Evolutionary conservation across 2,329 filamentous ascomycete genomes (phyloP).

Genomic region (Alternaria burnsii): DNA sequence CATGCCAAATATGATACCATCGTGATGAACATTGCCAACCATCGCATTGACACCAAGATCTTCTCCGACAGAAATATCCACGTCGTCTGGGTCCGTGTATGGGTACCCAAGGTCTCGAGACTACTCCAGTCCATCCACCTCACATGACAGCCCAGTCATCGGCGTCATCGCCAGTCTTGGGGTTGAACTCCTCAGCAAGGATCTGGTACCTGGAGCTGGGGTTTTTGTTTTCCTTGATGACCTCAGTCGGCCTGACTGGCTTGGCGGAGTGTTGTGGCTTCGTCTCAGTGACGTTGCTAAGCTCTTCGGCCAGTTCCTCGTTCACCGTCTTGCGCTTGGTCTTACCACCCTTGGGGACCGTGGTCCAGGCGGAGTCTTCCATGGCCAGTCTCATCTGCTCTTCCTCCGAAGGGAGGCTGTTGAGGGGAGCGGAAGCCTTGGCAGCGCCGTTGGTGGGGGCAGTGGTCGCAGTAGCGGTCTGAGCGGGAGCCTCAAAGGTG

Average conservation of each 20-base stretch:
- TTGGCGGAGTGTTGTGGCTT: slow-evolving; percentile 30
- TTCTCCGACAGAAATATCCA: slow-evolving; percentile 2
- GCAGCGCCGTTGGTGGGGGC: slow-evolving; percentile 51
- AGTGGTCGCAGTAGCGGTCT: slow-evolving; percentile 49
- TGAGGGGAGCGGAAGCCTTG: slow-evolving; percentile 54
- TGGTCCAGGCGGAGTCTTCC: slow-evolving; percentile 65
- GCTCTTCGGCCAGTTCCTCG: slow-evolving; percentile 55
- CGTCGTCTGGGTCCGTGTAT: not conserved
- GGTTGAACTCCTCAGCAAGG: slow-evolving; percentile 37
- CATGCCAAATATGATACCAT: slow-evolving; percentile 3
- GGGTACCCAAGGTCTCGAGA: not conserved
- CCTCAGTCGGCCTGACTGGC: slow-evolving; percentile 33
- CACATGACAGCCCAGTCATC: slow-evolving; percentile 55
- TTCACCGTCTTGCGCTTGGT: slow-evolving; percentile 60
- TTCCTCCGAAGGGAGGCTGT: slow-evolving; percentile 65
- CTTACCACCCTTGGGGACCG: slow-evolving; percentile 65
- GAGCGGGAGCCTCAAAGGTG: slow-evolving; percentile 59
- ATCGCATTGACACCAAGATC: slow-evolving; percentile 7
- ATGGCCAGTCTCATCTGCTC: slow-evolving; percentile 65
- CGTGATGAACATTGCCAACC: slow-evolving; percentile 1
- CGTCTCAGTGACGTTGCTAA: slow-evolving; percentile 28
- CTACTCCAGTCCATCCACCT: not conserved
- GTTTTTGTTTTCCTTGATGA: slow-evolving; percentile 40
- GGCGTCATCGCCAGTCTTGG: slow-evolving; percentile 45
- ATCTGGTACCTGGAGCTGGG: slow-evolving; percentile 43